Base-by-base conservation (phyloP, 139 green algal species). In the Klebsormidium nitens region DNA sequence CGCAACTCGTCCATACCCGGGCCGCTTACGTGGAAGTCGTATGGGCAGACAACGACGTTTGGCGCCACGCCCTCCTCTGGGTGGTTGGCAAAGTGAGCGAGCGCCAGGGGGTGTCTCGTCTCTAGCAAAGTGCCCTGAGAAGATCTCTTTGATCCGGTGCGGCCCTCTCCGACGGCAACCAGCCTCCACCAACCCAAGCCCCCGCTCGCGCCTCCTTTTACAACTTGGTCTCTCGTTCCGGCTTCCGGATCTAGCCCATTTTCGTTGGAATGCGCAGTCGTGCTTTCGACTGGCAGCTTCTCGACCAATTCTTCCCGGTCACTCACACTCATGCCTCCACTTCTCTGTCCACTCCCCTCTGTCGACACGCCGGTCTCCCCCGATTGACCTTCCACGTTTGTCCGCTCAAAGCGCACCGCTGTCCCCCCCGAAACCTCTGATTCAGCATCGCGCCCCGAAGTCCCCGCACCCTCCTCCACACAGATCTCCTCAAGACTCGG, bases 21-120 rank as follows among this genome's bases (percentile, higher is more conserved):
- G 23, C 46, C 23, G 23, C 23, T 55, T 55, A 55, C 23, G 46
- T 31, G 23, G 37, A 82, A 75, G 29, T 83, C 78, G 36, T 85
- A 79, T 2, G 77, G 55, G 5, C 79, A 82, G 0, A 88, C 58
- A 69, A 89, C 77, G 28, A 86, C 75, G 39, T 91, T 91, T 0
- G 85, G 83, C n/a, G 47, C 48, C 0, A 14, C 44, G 3, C 69
- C 81, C 5, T 50, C 29, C 6, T 66, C 39, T 0, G 86, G 85
- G 71, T 91, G 86, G 61, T 91, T 91, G 35, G 82, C 85, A 48
- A 74, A 87, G 46, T 90, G 85, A 2, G 71, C 86, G 34, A 88
- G 50, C 0, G 83, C 85, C 28, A 88, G 36, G 0, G 86, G 86
- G 72, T 91, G 55, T 1, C 86, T 42, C 8, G 76, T 77, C 62